A percentile compares a stretch with the other conserved stretches of the same genome.
These are phyloP conservation scores for Fusarium dlaminii DNA, from an alignment of 2,329 filamentous ascomycete genomes.

Conservation along the genomic window DNA sequence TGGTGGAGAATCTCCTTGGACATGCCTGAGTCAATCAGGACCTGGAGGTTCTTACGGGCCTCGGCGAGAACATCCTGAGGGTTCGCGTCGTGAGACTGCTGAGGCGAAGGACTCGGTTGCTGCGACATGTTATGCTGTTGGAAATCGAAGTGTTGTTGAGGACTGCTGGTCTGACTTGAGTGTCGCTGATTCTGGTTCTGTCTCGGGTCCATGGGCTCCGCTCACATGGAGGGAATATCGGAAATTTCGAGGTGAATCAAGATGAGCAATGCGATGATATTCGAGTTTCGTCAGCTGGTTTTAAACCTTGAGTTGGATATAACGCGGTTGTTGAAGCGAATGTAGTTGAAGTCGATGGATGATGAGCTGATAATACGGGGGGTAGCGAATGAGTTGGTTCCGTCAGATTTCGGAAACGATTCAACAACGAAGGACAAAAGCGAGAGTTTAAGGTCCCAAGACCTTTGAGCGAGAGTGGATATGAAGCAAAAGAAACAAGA, in stretches of 20 bases:
- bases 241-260: constrained; percentile 25
- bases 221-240: constrained; percentile 44
- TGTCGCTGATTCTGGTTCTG: constrained; percentile 27
- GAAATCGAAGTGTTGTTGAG: constrained; percentile 38
- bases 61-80: constrained; percentile 57
- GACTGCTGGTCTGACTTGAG: constrained; percentile 38
- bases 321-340: constrained; percentile 29
- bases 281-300: not conserved
- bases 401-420: constrained; percentile 11
- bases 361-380: constrained; percentile 25
- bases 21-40: constrained; percentile 56
- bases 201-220: constrained; percentile 47
- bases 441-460: constrained; percentile 31
- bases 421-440: constrained; percentile 34
- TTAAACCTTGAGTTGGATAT: not conserved
- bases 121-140: constrained; percentile 39
- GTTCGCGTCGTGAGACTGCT: constrained; percentile 47
- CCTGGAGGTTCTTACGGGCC: constrained; percentile 57
- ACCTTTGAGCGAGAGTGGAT: constrained; percentile 33
- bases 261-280: constrained; percentile 1
- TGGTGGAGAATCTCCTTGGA: constrained; percentile 55
- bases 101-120: constrained; percentile 38
- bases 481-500: constrained; percentile 28
- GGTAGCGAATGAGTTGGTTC: constrained; percentile 21
- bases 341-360: constrained; percentile 25